Conservation (phyloP, 345 rosid species). For the Populus davidiana region DNA sequence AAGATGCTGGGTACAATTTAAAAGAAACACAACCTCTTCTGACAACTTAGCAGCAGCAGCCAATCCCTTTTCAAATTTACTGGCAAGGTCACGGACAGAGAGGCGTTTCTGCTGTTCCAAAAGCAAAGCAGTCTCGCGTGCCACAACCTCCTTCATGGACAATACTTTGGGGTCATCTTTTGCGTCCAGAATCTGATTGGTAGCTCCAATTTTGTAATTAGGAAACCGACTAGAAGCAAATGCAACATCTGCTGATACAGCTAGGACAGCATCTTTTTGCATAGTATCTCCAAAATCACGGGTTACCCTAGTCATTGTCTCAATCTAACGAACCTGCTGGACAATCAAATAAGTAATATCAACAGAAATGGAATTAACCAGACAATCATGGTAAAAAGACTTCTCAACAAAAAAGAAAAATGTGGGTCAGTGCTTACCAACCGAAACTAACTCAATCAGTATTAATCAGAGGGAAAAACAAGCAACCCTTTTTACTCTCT, state of each 20-base stretch:
- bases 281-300: constrained; percentile 63
- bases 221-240: constrained; percentile 88
- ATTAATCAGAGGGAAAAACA: not conserved
- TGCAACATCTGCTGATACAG: constrained; percentile 79
- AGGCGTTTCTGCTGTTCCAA: constrained; percentile 93
- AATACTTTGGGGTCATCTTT: constrained; percentile 73
- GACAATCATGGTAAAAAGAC: constrained; percentile 17
- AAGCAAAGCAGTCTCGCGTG: constrained; percentile 79
- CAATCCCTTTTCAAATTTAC: constrained; percentile 88
- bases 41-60: constrained; percentile 96
- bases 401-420: constrained; percentile 8
- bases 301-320: constrained; percentile 64
- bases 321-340: constrained; percentile 18
- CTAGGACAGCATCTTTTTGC: constrained; percentile 60
- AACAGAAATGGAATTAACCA: not conserved
- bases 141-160: constrained; percentile 90
- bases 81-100: constrained; percentile 94
- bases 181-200: constrained; percentile 66
- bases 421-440: constrained; percentile 25
- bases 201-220: constrained; percentile 69
- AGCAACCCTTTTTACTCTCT: not conserved
- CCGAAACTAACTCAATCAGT: not conserved
- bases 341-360: constrained; percentile 6
- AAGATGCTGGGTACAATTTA: not conserved
- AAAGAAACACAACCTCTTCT: constrained; percentile 60